phyloP scores from a whole-genome alignment of 331 rosid genomes.

The Malus hybrid region DNA sequence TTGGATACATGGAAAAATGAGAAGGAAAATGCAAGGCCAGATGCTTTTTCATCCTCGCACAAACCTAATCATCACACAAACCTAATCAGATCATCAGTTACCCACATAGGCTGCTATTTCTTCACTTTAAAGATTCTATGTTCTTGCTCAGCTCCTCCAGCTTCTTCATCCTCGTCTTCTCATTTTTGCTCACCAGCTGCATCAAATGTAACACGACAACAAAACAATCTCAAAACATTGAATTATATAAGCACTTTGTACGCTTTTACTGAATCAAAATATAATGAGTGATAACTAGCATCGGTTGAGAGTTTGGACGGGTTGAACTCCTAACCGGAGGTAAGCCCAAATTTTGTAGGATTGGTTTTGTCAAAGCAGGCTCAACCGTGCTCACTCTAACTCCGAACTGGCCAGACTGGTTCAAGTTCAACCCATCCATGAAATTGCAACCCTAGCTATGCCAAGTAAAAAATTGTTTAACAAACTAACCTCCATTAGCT shows the following conservation, averaged over 20 bases:
- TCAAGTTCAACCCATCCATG: not conserved
- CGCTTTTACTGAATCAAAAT: not conserved
- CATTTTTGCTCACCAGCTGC: conserved; percentile 46
- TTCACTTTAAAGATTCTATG: conserved; percentile 58
- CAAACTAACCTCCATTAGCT: conserved; percentile 41
- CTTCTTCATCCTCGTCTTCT: conserved; percentile 48
- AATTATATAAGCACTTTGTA: not conserved
- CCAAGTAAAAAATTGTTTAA: not conserved
- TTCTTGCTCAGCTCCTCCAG: conserved; percentile 96
- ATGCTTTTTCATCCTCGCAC: conserved; percentile 38
- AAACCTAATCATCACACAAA: conserved; percentile 68
- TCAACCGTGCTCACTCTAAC: not conserved
- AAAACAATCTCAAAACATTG: not conserved
- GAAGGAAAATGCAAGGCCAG: conserved; percentile 23
- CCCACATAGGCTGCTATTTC: conserved; percentile 2
- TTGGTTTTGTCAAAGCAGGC: not conserved
- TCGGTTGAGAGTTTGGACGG: not conserved
- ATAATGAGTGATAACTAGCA: not conserved
- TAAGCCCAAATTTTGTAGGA: not conserved
- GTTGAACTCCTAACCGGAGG: not conserved
- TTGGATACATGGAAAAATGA: conserved; percentile 7
- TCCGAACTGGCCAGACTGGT: not conserved
- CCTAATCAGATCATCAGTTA: conserved; percentile 54
- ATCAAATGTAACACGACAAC: conserved; percentile 2
- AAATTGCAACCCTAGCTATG: not conserved